Conservation (phyloP, 208 protist genomes). For the Leishmania lainsoni region DNA sequence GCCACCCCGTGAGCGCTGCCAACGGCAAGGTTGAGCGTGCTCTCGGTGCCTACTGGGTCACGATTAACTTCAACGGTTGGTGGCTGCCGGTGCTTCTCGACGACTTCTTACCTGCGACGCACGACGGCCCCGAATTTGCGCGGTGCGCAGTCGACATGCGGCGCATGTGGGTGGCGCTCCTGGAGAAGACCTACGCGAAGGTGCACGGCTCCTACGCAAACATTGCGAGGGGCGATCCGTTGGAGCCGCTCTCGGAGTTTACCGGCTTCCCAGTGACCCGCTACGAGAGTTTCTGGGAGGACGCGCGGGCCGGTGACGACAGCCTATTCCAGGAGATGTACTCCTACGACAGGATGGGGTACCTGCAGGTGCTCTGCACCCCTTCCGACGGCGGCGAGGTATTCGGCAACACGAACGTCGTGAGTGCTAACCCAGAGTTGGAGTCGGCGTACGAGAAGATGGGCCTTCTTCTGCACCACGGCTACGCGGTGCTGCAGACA, state of each 20-base stretch:
- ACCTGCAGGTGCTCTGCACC: conserved; percentile 75
- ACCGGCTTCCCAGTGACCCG: conserved; percentile 79
- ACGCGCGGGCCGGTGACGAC: conserved; percentile 40
- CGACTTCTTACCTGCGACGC: conserved; percentile 73
- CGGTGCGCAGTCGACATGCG: conserved; percentile 61
- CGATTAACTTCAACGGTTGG: conserved; percentile 84
- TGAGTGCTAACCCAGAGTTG: conserved; percentile 41
- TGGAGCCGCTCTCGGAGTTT: conserved; percentile 75
- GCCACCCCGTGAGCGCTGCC: conserved; percentile 57
- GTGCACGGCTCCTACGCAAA: conserved; percentile 80
- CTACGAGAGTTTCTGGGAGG: conserved; percentile 63
- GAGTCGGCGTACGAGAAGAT: conserved; percentile 59
- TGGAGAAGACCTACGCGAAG: conserved; percentile 91
- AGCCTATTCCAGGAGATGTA: conserved; percentile 60
- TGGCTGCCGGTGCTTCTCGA: conserved; percentile 81
- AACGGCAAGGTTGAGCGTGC: conserved; percentile 58
- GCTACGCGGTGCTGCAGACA: conserved; percentile 61
- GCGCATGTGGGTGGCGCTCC: conserved; percentile 82
- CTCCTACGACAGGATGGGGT: conserved; percentile 44
- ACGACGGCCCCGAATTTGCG: conserved; percentile 62
- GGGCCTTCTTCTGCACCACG: conserved; percentile 65
- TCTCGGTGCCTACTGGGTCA: conserved; percentile 78
- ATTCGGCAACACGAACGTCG: conserved; percentile 42
- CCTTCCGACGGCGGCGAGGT: conserved; percentile 44
- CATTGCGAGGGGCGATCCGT: conserved; percentile 76